Percentiles rank a stretch among this genome's conserved stretches.
Conservation (phyloP, 148 eudicot species). For the Rhododendron ovatum region DNA sequence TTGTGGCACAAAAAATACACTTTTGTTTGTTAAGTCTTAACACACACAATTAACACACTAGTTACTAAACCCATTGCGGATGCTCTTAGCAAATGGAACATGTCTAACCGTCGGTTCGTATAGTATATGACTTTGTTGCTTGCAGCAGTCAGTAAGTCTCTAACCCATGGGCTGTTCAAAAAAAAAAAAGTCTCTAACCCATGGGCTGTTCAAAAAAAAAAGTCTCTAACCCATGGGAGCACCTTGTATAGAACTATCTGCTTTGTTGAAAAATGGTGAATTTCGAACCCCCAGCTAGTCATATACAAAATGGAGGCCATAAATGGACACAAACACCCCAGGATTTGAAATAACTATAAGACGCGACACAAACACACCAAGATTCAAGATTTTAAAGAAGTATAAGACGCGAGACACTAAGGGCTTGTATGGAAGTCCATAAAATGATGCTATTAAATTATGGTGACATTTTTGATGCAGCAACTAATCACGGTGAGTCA, state of each 20-base stretch:
- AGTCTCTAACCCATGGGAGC: background rate
- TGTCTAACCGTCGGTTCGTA: background rate
- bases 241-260: background rate
- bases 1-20: too few relatives aligned
- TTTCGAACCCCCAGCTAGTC: background rate
- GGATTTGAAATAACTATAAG: background rate
- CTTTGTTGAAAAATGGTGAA: background rate
- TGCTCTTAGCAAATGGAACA: background rate
- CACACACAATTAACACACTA: too few relatives aligned
- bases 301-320: background rate
- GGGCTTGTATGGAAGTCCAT: background rate
- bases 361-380: background rate
- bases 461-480: background rate
- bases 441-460: too few relatives aligned
- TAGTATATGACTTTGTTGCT: background rate
- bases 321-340: background rate
- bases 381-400: background rate
- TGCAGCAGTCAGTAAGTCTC: background rate
- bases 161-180: background rate
- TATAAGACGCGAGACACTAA: too few relatives aligned
- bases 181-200: background rate
- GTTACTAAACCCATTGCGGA: too few relatives aligned
- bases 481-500: background rate
- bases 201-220: too few relatives aligned
- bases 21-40: too few relatives aligned